These are phyloP conservation scores for Corynascus novoguineensis DNA, from an alignment of 495 filamentous ascomycete species.

Conservation along the genomic window DNA sequence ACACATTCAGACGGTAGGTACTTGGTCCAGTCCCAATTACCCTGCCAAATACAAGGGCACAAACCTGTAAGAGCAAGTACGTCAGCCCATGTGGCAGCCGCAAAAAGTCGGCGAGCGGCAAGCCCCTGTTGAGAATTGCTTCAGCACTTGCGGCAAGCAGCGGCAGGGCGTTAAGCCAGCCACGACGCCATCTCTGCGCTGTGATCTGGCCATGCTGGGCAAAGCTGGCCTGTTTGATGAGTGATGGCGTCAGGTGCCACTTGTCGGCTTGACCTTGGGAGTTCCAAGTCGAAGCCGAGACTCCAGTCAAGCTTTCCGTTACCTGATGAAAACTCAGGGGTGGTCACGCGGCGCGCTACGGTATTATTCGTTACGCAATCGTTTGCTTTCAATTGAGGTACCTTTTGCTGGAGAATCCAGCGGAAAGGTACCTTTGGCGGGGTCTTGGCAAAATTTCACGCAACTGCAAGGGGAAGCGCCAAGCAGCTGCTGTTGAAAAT, in stretches of 20 bases:
- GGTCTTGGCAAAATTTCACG: conserved; percentile 1
- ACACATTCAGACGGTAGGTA: no score
- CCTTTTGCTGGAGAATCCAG: conserved; percentile 8
- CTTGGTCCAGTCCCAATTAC: no score
- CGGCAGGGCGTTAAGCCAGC: no score
- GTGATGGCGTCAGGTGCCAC: conserved; percentile 19
- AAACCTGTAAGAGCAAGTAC: no score
- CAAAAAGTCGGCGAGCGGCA: no score
- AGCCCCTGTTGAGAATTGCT: no score
- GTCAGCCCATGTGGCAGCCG: no score
- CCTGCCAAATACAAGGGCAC: no score
- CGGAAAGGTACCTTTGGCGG: conserved; percentile 14
- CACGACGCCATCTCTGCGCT: no score
- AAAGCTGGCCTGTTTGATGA: no score
- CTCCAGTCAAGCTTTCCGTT: conserved; percentile 22
- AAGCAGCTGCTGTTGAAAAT: conserved; percentile 5
- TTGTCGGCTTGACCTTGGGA: conserved; percentile 15
- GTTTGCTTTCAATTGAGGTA: conserved; percentile 21
- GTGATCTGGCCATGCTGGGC: no score
- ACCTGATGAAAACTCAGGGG: conserved; percentile 33
- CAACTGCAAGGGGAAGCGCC: conserved; percentile 28
- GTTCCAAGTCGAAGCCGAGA: conserved; percentile 29
- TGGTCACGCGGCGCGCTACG: conserved; percentile 28
- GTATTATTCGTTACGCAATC: conserved; percentile 30
- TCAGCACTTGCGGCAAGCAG: no score